Evolutionary conservation across 352 stramenopile genomes (phyloP).

Genomic region (Phytophthora macrochlamydospora): DNA sequence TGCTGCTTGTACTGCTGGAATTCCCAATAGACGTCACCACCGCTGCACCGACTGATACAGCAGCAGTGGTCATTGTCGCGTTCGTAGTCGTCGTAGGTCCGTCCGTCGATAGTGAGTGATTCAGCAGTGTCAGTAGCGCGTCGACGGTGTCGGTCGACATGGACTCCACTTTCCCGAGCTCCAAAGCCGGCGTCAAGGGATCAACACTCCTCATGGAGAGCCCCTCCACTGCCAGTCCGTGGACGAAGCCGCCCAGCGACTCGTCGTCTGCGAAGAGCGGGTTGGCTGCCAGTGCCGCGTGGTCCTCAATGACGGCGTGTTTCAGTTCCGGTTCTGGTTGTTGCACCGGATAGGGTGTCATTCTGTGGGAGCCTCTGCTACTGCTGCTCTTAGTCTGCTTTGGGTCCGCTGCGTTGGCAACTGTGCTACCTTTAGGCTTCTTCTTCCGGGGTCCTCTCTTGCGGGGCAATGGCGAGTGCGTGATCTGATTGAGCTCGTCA

Average conservation of each 20-base stretch:
- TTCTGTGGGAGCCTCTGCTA: constrained; percentile 16
- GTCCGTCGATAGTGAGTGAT: constrained; percentile 38
- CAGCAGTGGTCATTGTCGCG: constrained; percentile 1
- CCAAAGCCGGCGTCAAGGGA: not conserved
- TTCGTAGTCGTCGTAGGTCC: constrained; percentile 8
- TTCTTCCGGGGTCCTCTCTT: constrained; percentile 34
- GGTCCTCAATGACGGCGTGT: constrained; percentile 21
- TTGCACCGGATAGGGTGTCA: constrained; percentile 14
- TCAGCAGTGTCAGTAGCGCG: constrained; percentile 40
- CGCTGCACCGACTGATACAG: not conserved
- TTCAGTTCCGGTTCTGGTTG: constrained; percentile 14
- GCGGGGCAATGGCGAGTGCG: constrained; percentile 40
- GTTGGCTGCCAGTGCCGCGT: constrained; percentile 20
- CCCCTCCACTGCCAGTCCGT: constrained; percentile 5
- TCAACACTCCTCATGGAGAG: constrained; percentile 2
- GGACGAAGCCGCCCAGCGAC: constrained; percentile 15
- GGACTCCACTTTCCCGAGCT: constrained; percentile 7
- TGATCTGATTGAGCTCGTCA: constrained; percentile 42
- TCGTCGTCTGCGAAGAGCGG: constrained; percentile 28
- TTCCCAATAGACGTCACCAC: not conserved
- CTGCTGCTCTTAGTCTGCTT: constrained; percentile 18
- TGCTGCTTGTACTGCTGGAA: constrained; percentile 22
- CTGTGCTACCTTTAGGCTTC: constrained; percentile 23
- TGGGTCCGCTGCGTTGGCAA: not conserved
- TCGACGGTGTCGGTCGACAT: constrained; percentile 42